These are phyloP conservation scores for Nannochloropsis gaditana DNA, from an alignment of 108 stramenopile genomes.

Conservation along the genomic window DNA sequence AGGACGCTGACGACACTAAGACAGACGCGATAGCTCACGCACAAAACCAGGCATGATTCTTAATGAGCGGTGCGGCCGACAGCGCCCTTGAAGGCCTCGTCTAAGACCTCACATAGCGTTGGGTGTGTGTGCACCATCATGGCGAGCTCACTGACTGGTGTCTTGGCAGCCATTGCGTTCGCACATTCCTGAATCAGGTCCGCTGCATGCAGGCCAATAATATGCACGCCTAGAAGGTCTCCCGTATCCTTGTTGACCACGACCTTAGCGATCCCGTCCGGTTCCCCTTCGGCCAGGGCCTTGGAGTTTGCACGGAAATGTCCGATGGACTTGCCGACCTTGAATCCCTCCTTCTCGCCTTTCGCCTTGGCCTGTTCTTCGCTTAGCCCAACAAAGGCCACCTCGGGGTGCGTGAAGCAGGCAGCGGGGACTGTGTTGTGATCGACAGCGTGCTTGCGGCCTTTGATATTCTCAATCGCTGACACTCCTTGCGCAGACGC, in stretches of 20 bases:
- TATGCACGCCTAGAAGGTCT: constrained; percentile 92
- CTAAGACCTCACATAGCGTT: constrained; percentile 92
- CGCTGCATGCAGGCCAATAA: constrained; percentile 95
- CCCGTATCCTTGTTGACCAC: constrained; percentile 95
- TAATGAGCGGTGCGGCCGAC: constrained; percentile 93
- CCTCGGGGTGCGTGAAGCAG: constrained; percentile 98
- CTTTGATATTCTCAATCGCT: constrained; percentile 93
- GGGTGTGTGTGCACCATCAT: constrained; percentile 99
- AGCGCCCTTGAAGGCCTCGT: constrained; percentile 97
- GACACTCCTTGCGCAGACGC: constrained; percentile 92
- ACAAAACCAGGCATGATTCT: not conserved
- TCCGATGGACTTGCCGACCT: constrained; percentile 81
- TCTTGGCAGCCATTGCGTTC: constrained; percentile 92
- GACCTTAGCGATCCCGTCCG: constrained; percentile 95
- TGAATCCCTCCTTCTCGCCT: constrained; percentile 89
- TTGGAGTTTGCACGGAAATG: constrained; percentile 96
- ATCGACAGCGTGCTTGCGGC: constrained; percentile 76
- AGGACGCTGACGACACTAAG: too few relatives aligned
- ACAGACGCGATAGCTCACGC: not conserved
- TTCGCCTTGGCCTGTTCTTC: constrained; percentile 86
- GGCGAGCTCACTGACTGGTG: constrained; percentile 88
- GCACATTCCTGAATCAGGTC: constrained; percentile 99
- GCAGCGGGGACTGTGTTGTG: constrained; percentile 91
- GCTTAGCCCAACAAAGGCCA: constrained; percentile 91
- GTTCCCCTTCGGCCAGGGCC: constrained; percentile 95